Conservation (phyloP, 225 moss, liverwort and hornwort genomes). For the Straminergon stramineum region DNA sequence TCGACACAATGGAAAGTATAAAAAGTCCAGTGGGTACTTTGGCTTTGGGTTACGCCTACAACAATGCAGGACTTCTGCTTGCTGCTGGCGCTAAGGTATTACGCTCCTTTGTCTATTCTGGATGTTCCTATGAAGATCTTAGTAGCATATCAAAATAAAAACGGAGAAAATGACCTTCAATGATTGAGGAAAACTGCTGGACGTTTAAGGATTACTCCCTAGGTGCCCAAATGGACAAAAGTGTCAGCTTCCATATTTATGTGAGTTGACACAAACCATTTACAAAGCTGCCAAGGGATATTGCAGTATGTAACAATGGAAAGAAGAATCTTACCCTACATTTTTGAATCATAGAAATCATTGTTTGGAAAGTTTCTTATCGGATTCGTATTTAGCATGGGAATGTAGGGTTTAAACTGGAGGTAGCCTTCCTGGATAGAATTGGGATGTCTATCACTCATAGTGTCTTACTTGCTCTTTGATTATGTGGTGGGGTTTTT, state of each 20-base stretch:
- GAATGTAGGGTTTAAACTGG: not conserved
- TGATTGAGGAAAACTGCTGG: not conserved
- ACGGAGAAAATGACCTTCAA: not conserved
- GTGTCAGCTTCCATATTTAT: not conserved
- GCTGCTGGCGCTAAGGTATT: constrained; percentile 86
- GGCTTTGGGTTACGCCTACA: constrained; percentile 96
- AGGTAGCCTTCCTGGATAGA: not conserved
- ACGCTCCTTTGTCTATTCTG: not conserved
- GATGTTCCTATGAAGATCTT: not conserved
- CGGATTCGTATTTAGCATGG: not conserved
- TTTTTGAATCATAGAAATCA: not conserved
- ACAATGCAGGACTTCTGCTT: constrained; percentile 92
- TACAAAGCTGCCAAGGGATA: not conserved
- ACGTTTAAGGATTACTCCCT: not conserved
- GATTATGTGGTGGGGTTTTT: not conserved
- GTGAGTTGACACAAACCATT: not conserved
- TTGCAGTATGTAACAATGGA: not conserved
- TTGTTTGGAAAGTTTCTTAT: not conserved
- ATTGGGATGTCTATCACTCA: not conserved
- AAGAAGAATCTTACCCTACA: not conserved
- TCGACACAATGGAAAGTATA: constrained; percentile 86
- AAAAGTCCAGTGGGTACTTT: constrained; percentile 91
- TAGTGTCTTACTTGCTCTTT: not conserved
- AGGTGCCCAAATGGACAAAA: not conserved
- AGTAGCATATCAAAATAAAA: not conserved